Base-by-base conservation (phyloP, 352 stramenopile genomes). In the Globisporangium orthogonon region DNA sequence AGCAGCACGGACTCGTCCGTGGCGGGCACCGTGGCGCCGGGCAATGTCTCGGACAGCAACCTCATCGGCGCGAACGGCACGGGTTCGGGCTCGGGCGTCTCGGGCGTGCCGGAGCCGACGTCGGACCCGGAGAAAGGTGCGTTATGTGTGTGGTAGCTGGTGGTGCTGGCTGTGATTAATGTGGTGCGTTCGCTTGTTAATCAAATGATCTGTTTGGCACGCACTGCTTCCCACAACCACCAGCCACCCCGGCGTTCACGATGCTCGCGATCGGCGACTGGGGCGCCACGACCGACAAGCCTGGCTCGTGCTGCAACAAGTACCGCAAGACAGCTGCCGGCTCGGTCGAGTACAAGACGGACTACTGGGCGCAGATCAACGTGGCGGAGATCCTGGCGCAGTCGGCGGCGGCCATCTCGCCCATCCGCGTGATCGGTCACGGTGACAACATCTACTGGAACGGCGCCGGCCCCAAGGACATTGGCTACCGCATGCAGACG, bases 401-500 rank as follows among this genome's bases (percentile, higher is more conserved):
- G 60, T 85, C 78, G n/a, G 84, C 84, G 0, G 75, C 65, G 1
- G 78, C 76, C 14, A 74, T 91, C 54, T 89, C 87, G 55, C 82
- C 84, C 0, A 59, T 68, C 33, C 69, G 74, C 15, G 78, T 94
- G 55, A 89, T 94, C 40, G 77, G 81, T 13, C 84, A 94, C 63
- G 84, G 82, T 39, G 85, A 94, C 69, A 94, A 94, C 71, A 82
- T 93, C 39, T 94, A 94, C 81, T 94, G 83, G 83, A 91, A 93
- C 67, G 85, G 85, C 23, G 83, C 80, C 3, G 85, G 83, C 28
- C 74, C 76, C 3, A 73, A 84, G 9, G 83, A 95, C 47, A 89
- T 89, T 47, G 71, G 59, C 39, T 90, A 88, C 63, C 83, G 83
- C 52, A 94, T 95, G 83, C 76, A 91, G 50, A 74, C 73, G 51